Percentiles rank a stretch among this genome's conserved stretches.
Conservation (phyloP, 2,329 filamentous ascomycete genomes). For the Clarireedia monteithiana region DNA sequence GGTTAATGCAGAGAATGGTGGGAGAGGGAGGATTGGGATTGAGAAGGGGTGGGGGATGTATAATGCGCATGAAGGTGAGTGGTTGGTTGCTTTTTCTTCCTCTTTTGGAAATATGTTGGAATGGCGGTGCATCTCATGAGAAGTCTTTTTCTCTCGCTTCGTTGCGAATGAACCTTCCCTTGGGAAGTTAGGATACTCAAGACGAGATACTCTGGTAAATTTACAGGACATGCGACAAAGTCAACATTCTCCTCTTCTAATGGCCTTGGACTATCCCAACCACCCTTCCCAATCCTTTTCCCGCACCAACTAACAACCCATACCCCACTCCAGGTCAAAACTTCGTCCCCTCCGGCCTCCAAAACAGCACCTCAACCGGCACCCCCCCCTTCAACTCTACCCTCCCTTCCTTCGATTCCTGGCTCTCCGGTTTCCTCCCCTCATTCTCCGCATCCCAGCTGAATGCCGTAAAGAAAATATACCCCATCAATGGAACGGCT, state of each 20-base stretch:
- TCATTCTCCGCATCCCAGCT: constrained; percentile 35
- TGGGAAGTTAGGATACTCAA: too few relatives aligned
- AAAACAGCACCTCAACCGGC: constrained; percentile 27
- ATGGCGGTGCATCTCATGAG: background rate
- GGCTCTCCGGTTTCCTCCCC: constrained; percentile 48
- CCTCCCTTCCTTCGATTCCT: constrained; percentile 39
- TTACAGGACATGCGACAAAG: too few relatives aligned
- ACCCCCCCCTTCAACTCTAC: constrained; percentile 43
- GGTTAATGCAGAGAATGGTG: background rate
- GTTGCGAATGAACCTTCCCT: too few relatives aligned
- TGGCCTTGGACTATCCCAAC: too few relatives aligned
- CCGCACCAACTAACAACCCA: background rate
- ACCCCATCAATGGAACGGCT: constrained; percentile 39
- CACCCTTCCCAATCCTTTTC: too few relatives aligned
- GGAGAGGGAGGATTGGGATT: constrained; percentile 34
- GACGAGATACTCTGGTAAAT: too few relatives aligned
- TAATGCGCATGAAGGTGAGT: constrained; percentile 45
- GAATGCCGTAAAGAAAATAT: constrained; percentile 34
- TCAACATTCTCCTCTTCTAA: too few relatives aligned
- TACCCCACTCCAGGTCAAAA: constrained; percentile 39
- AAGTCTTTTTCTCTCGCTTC: background rate
- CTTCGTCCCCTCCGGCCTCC: constrained; percentile 46
- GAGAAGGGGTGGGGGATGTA: constrained; percentile 46
- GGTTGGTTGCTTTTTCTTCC: background rate
- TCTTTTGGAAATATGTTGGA: background rate